phyloP scores from a whole-genome alignment of 2,329 filamentous ascomycete genomes.

The Claviceps cyperi region DNA sequence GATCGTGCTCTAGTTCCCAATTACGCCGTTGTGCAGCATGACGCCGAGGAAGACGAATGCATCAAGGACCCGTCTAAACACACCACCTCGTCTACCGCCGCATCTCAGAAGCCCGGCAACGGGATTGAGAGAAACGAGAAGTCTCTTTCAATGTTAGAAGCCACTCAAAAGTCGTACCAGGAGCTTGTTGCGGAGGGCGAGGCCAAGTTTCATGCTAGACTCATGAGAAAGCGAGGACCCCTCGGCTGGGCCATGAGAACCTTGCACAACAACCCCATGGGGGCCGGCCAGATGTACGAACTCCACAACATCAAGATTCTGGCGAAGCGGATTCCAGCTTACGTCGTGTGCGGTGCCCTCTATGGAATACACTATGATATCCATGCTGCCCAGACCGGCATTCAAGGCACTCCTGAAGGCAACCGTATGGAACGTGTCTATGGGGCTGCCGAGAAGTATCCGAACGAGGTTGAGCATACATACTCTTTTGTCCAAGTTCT shows the following conservation, averaged over 20 bases:
- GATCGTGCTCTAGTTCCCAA: slow-evolving; percentile 50
- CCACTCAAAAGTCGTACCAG: slow-evolving; percentile 41
- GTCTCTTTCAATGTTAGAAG: slow-evolving; percentile 26
- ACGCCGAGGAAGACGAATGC: slow-evolving; percentile 27
- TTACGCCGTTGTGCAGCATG: slow-evolving; percentile 62
- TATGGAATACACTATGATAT: slow-evolving; percentile 77
- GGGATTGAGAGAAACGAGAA: slow-evolving; percentile 16
- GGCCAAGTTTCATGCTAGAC: slow-evolving; percentile 46
- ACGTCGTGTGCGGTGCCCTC: slow-evolving; percentile 44
- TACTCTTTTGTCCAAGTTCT: slow-evolving; percentile 54
- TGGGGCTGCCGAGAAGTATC: slow-evolving; percentile 46
- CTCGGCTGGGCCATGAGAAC: slow-evolving; percentile 72
- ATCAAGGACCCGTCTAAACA: slow-evolving; percentile 9
- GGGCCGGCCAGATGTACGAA: slow-evolving; percentile 61
- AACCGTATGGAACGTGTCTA: slow-evolving; percentile 39
- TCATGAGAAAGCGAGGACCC: slow-evolving; percentile 47
- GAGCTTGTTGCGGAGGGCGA: slow-evolving; percentile 43
- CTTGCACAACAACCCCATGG: slow-evolving; percentile 59
- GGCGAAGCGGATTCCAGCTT: slow-evolving; percentile 53
- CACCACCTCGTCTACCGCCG: not conserved
- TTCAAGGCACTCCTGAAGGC: slow-evolving; percentile 11
- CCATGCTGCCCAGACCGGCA: slow-evolving; percentile 28
- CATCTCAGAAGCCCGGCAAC: slow-evolving; percentile 11
- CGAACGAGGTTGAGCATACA: slow-evolving; percentile 55
- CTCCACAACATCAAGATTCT: slow-evolving; percentile 51